Evolutionary conservation across 1,139 yeast species (phyloP), one percentile per base, ranked within the genome.

Genomic region (Hansenula anomala): DNA sequence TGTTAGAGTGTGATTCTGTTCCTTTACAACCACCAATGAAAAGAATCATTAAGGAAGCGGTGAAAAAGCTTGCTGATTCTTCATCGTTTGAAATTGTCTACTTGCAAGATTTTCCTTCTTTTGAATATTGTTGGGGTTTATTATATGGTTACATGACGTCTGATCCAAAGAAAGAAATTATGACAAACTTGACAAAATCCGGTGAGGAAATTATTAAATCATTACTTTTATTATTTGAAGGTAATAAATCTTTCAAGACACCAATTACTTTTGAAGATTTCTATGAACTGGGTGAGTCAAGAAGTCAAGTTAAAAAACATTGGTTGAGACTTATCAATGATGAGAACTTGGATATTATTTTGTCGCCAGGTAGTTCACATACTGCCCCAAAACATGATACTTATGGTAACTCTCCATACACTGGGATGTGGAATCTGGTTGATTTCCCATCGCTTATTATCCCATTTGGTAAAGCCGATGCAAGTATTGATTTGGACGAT

Each of bases 151-250:
- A 44, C 7, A 49, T 50, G 43, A 51, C 64, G 14, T 70, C 78
- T 57, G 86, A 80, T 56, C 84, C 84, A 33, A 78, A 79, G 58
- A 48, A 56, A 41, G 69, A 64, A 46, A 83, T 78, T 59, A 65
- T 68, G 40, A 63, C 64, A 38, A 59, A 74, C 49, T 59, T 79
- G 40, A 56, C 64, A 20, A 72, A 61, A 8, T 73, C 82, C 6
- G 86, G 86, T 30, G 86, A 80, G 56, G 27, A 59, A 79, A 43
- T 51, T 59, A 18, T 75, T 73, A 44, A 71, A 78, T 20, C 23
- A 20, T 20, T 20, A 7, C 9, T 9, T 7, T 9, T 20, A 7
- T 20, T 9, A 48, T 77, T 84, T 37, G 73, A 73, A 57, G 78
- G 81, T 78, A 63, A 68, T 28, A 61, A 78, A 49, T 70, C 77